Evolutionary conservation across 768 basidiomycete species (phyloP).

Genomic region (Paxillus involutus): DNA sequence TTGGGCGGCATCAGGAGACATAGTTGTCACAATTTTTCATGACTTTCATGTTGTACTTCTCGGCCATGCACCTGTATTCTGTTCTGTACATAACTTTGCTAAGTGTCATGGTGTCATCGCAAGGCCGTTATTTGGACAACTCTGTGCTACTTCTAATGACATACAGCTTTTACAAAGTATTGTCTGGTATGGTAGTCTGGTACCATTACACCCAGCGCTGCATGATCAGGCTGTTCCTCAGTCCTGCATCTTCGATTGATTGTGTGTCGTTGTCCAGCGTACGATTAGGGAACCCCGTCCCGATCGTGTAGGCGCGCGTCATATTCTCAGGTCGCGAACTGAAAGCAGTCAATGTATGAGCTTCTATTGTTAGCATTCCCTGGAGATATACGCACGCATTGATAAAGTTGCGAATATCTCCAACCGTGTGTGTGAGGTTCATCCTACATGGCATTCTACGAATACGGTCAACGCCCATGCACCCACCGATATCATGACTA

Average conservation of each 20-base stretch:
- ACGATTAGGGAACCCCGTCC: conserved; percentile 86
- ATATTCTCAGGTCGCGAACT: conserved; percentile 74
- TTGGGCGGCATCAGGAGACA: too few relatives aligned
- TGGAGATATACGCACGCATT: conserved; percentile 65
- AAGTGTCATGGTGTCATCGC: too few relatives aligned
- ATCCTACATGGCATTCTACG: conserved; percentile 76
- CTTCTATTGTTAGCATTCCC: neutral
- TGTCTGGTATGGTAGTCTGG: neutral
- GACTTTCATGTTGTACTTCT: too few relatives aligned
- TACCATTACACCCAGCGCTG: conserved; percentile 63
- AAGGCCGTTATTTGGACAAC: too few relatives aligned
- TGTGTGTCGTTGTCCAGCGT: conserved; percentile 60
- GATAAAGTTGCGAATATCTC: conserved; percentile 84
- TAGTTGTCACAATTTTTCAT: too few relatives aligned
- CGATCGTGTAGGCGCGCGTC: conserved; percentile 68
- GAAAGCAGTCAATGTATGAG: neutral
- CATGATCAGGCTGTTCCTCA: conserved; percentile 82
- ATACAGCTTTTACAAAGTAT: too few relatives aligned
- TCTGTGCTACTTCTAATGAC: too few relatives aligned
- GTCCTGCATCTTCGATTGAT: conserved; percentile 71
- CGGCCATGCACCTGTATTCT: too few relatives aligned
- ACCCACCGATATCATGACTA: neutral
- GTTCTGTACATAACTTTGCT: too few relatives aligned
- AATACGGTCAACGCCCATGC: neutral
- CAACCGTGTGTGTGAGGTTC: conserved; percentile 89